These are phyloP conservation scores for Mrakia hoshinonis DNA, from an alignment of 768 basidiomycete genomes.

Conservation along the genomic window DNA sequence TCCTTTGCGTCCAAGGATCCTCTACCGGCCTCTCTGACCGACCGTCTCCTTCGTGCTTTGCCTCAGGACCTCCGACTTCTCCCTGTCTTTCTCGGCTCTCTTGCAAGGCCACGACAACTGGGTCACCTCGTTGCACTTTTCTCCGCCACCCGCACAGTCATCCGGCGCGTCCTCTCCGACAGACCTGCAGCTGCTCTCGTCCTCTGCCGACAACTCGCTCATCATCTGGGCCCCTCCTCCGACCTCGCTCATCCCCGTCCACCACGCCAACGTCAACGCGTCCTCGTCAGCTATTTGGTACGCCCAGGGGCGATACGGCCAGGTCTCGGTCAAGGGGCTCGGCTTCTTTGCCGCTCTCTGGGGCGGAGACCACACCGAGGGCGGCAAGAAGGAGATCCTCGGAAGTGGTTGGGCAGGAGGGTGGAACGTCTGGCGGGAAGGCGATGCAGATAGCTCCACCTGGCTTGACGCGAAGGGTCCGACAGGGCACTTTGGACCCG, in stretches of 20 bases:
- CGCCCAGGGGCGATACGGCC: conserved; percentile 81
- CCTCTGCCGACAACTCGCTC: conserved; percentile 88
- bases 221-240: conserved; percentile 83
- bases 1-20: not conserved
- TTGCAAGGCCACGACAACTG: conserved; percentile 93
- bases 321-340: conserved; percentile 74
- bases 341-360: conserved; percentile 90
- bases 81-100: conserved; percentile 84
- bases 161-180: conserved; percentile 26
- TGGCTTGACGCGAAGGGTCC: conserved; percentile 77
- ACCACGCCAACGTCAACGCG: conserved; percentile 37
- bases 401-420: conserved; percentile 93
- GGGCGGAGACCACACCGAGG: conserved; percentile 41
- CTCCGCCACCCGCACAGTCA: conserved; percentile 42
- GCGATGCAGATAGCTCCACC: conserved; percentile 39
- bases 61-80: conserved; percentile 51
- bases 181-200: conserved; percentile 64
- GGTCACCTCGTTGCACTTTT: conserved; percentile 81
- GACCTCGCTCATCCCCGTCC: not conserved
- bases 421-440: conserved; percentile 63
- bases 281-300: conserved; percentile 62
- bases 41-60: too few relatives aligned
- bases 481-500: conserved; percentile 72
- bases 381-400: conserved; percentile 53
- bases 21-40: too few relatives aligned